phyloP scores from a whole-genome alignment of 192 early-diverging fungal genomes.

The Gamsiella multidivaricata region DNA sequence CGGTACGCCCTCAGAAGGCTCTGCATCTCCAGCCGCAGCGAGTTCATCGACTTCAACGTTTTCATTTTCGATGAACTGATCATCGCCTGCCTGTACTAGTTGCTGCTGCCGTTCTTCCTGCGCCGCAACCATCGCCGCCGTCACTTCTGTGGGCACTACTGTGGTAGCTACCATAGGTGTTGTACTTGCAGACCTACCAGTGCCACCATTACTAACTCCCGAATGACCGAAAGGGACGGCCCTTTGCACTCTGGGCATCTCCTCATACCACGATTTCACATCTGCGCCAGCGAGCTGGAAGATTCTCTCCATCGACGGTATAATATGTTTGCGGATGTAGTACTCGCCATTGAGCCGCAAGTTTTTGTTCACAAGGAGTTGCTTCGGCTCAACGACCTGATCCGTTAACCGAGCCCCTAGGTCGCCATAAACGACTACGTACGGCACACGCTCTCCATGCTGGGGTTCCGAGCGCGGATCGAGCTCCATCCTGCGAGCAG shows the following conservation, averaged over 20 bases:
- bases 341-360: conserved; percentile 81
- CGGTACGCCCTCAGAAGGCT: too few relatives aligned
- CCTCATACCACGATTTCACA: conserved; percentile 75
- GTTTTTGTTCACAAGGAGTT: conserved; percentile 69
- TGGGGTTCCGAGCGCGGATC: conserved; percentile 86
- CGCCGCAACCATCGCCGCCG: conserved; percentile 17
- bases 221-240: conserved; percentile 55
- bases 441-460: conserved; percentile 91
- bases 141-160: conserved; percentile 11
- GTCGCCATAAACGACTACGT: conserved; percentile 82
- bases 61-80: too few relatives aligned
- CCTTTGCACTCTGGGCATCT: conserved; percentile 73
- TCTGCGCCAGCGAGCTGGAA: conserved; percentile 86
- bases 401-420: conserved; percentile 76
- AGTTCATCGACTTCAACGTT: too few relatives aligned
- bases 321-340: conserved; percentile 88
- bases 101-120: conserved; percentile 3
- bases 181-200: not conserved
- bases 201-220: not conserved
- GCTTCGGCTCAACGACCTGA: conserved; percentile 75
- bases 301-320: conserved; percentile 81
- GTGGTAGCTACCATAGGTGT: not conserved
- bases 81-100: too few relatives aligned
- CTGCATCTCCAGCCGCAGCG: too few relatives aligned
- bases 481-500: conserved; percentile 69